phyloP scores from a whole-genome alignment of 257 asterid species.

The Solanum tacnaense region DNA sequence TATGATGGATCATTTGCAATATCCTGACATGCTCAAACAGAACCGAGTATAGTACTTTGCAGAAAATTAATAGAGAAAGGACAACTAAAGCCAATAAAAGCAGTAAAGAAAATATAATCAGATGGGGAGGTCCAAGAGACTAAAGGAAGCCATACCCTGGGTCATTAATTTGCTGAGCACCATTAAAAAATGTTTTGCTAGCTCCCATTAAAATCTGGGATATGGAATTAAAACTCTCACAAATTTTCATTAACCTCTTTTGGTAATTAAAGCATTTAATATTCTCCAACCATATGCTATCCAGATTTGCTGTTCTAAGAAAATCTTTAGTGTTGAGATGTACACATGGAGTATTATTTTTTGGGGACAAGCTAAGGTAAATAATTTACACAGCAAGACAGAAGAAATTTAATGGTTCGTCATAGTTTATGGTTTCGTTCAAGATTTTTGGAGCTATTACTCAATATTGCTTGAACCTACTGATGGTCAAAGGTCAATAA shows the following conservation, averaged over 20 bases:
- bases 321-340: background rate
- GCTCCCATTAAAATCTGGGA: background rate
- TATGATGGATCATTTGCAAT: background rate
- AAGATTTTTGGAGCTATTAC: background rate
- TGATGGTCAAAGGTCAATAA: background rate
- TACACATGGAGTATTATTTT: background rate
- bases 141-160: background rate
- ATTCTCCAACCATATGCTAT: background rate
- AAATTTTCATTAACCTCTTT: background rate
- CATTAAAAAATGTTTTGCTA: background rate
- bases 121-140: background rate
- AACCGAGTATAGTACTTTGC: background rate
- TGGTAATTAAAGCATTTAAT: background rate
- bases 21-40: background rate
- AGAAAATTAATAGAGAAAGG: background rate
- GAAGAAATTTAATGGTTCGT: background rate
- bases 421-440: background rate
- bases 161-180: background rate
- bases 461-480: background rate
- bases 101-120: background rate
- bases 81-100: background rate
- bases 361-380: background rate
- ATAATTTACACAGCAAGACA: background rate
- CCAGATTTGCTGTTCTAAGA: background rate
- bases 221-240: background rate